Base-by-base conservation (phyloP, 2,329 filamentous ascomycete species). In the Raffaelea deltoideospora region DNA sequence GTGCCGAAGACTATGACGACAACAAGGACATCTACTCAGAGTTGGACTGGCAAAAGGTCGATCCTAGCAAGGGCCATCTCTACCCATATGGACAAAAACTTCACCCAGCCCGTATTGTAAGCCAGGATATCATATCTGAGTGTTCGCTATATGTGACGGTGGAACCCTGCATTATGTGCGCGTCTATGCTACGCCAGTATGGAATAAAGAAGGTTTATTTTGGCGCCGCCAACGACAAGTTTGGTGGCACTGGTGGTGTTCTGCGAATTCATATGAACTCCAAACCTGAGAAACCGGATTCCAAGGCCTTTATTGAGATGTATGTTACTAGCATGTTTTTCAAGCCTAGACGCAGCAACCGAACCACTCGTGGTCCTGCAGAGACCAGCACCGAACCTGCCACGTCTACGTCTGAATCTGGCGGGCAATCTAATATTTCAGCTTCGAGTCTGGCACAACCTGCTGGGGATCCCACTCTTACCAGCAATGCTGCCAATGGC, bases 101-200 rank as follows among this genome's bases (percentile, higher is more conserved):
- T 1, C 62, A 72, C 41, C 63, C 65, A 0, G 56, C 57, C 3
- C 58, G 68, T 18, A 67, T 66, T 36, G 69, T 90, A 45, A 69
- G 79, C 37, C 69, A 73, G 24, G 69, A 67, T 11, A 72, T 88
- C 43, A 65, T 96, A 47, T 65, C 64, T 28, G 72, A 87, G 45
- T 69, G 69, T 47, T 80, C 76, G 10, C 72, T 98, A 35, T 98
- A 98, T 57, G 90, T 98, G 34, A 98, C 90, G 0, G 88, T 98
- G 37, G 92, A 98, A 59, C 90, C 90, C 5, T 98, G 90, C 56
- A 85, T 98, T 61, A 98, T 98, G 90, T 98, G 90, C 54, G 90
- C 90, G 11, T 92, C 86, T 7, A 75, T 92, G 37, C 69, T 98
- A 35, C 76, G 86, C 35, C 92, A 98, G 57, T 79, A 92, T 45